phyloP scores from a whole-genome alignment of 768 basidiomycete species.

The Amanita pseudoporphyria region DNA sequence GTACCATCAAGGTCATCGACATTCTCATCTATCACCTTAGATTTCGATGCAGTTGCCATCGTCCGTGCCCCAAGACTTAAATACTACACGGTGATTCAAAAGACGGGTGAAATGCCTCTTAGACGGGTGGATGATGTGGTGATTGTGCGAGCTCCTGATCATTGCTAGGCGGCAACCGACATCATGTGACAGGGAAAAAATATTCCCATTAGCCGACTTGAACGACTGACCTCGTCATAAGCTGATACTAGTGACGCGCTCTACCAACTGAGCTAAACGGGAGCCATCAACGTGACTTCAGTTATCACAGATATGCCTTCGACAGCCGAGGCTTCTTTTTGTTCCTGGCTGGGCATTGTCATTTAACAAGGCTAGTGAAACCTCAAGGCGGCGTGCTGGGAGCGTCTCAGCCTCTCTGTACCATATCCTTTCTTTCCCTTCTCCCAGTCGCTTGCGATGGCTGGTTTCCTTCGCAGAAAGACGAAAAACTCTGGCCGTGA shows the following conservation, averaged over 20 bases:
- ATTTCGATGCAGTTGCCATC: background rate
- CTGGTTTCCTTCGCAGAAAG: conserved; percentile 49
- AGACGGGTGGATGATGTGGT: too few species aligned
- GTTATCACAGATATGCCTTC: background rate
- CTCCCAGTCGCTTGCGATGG: conserved; percentile 26
- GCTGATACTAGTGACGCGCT: conserved; percentile 64
- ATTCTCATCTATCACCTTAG: conserved; percentile 33
- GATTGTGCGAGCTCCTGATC: conserved; percentile 2
- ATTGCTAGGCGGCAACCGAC: background rate
- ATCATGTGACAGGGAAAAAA: background rate
- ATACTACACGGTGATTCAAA: too few species aligned
- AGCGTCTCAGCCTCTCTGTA: background rate
- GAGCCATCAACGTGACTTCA: background rate
- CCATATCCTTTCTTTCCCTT: background rate
- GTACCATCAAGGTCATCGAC: conserved; percentile 60
- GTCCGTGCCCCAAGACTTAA: too few species aligned
- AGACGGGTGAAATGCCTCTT: too few species aligned
- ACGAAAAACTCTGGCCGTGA: conserved; percentile 21
- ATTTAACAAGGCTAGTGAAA: background rate
- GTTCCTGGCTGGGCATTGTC: background rate
- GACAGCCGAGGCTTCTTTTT: background rate
- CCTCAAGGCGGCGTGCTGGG: conserved; percentile 5
- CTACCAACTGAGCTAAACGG: conserved; percentile 24
- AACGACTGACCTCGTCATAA: conserved; percentile 66
- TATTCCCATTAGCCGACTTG: conserved; percentile 37